A percentile compares a stretch with the other conserved stretches of the same genome.
Evolutionary conservation across 2,329 filamentous ascomycete genomes (phyloP).

Genomic region (Talaromyces sp.): DNA sequence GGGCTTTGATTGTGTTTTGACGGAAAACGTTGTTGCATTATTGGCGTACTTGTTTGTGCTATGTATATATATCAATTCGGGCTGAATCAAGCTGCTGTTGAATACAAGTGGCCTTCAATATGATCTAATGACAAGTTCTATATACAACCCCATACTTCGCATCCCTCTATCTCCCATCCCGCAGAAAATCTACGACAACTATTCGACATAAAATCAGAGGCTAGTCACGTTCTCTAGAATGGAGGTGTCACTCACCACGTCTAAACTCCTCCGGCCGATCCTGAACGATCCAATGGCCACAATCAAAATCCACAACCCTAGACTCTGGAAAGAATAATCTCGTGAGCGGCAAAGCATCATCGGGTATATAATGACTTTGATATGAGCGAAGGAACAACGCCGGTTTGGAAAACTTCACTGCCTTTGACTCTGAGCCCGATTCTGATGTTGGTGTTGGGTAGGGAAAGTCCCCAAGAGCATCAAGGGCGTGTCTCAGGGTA

Average conservation of each 20-base stretch:
- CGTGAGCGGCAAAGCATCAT: not conserved
- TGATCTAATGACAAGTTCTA: too few species aligned
- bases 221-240: too few species aligned
- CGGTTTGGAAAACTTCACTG: not conserved
- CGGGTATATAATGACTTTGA: not conserved
- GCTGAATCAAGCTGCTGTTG: not conserved
- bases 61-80: not conserved
- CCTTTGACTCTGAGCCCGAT: not conserved
- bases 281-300: constrained; percentile 7
- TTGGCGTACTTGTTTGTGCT: not conserved
- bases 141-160: not conserved
- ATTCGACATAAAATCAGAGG: not conserved
- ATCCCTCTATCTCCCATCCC: not conserved
- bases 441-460: not conserved
- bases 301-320: not conserved
- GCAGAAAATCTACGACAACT: not conserved
- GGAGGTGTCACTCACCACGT: not conserved
- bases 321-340: not conserved
- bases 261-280: constrained; percentile 4
- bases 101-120: not conserved
- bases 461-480: not conserved
- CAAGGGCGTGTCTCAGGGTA: not conserved
- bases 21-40: not conserved
- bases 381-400: not conserved
- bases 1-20: too few species aligned